phyloP scores from a whole-genome alignment of 164 flowering plant genomes.

The Magnolia officinalis region DNA sequence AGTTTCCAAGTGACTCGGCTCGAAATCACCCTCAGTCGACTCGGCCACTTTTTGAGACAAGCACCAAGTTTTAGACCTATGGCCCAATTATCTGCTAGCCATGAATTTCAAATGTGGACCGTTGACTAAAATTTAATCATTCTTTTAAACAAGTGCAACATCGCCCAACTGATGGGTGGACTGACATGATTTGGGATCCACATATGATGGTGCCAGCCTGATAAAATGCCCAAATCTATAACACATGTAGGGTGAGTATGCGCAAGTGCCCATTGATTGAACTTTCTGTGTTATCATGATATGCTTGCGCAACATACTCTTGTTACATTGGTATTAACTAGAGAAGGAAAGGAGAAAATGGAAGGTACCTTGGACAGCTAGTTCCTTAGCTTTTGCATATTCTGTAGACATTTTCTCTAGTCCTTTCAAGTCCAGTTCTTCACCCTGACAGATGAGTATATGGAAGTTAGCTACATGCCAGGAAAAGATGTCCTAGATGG shows the following conservation, averaged over 20 bases:
- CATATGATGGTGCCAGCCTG: background rate
- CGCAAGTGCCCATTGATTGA: no score
- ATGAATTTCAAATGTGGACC: no score
- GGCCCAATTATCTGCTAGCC: background rate
- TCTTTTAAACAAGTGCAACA: no score
- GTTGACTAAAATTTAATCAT: no score
- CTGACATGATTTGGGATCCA: background rate
- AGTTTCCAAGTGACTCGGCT: no score
- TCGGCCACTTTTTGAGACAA: no score
- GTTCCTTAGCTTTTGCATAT: conserved; percentile 27
- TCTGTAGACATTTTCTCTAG: conserved; percentile 53
- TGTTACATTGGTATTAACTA: background rate
- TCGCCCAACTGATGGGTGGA: no score
- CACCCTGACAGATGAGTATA: conserved; percentile 34
- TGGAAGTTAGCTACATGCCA: background rate
- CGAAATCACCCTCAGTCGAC: no score
- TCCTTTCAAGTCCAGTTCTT: conserved; percentile 53
- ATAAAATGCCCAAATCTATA: background rate
- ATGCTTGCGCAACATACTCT: no score
- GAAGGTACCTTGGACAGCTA: conserved; percentile 51
- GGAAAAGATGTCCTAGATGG: no score
- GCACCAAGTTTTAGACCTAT: no score
- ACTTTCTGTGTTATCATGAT: no score
- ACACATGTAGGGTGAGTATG: background rate
- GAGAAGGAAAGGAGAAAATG: background rate